Conservation (phyloP, 345 rosid species). For the Aquilaria yunnanensis region DNA sequence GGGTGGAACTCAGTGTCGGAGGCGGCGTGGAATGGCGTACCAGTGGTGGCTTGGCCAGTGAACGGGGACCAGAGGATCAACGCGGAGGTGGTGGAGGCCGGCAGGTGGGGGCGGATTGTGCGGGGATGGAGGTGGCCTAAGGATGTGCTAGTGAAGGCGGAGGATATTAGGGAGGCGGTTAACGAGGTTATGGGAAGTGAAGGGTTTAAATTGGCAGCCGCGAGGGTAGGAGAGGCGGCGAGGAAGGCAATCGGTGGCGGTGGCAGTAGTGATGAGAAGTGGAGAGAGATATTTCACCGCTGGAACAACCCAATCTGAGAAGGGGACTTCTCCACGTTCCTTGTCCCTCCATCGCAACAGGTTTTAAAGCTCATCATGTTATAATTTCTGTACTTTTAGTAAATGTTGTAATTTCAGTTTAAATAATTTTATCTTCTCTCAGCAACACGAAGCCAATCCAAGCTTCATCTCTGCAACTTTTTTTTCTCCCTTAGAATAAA, state of each 20-base stretch:
- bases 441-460: too few species aligned
- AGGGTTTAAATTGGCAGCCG: constrained; percentile 8
- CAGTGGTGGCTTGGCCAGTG: constrained; percentile 38
- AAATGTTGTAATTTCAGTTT: too few species aligned
- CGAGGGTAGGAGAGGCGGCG: constrained; percentile 23
- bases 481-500: too few species aligned
- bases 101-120: constrained; percentile 24
- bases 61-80: constrained; percentile 42
- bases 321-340: too few species aligned
- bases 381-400: too few species aligned
- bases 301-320: too few species aligned
- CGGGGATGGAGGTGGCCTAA: constrained; percentile 17
- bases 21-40: constrained; percentile 33
- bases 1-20: constrained; percentile 50
- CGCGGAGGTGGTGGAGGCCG: constrained; percentile 22
- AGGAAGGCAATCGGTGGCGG: constrained; percentile 22
- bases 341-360: too few species aligned
- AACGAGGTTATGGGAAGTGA: constrained; percentile 24
- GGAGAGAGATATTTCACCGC: too few species aligned
- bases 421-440: too few species aligned
- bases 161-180: constrained; percentile 29
- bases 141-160: constrained; percentile 20
- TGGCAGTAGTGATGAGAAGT: constrained; percentile 10
- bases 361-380: too few species aligned
- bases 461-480: too few species aligned